Evolutionary conservation across 371 early-diverging fungal species (phyloP), one percentile per base, ranked within the genome.

Genomic region (Saksenaea vasiformis): DNA sequence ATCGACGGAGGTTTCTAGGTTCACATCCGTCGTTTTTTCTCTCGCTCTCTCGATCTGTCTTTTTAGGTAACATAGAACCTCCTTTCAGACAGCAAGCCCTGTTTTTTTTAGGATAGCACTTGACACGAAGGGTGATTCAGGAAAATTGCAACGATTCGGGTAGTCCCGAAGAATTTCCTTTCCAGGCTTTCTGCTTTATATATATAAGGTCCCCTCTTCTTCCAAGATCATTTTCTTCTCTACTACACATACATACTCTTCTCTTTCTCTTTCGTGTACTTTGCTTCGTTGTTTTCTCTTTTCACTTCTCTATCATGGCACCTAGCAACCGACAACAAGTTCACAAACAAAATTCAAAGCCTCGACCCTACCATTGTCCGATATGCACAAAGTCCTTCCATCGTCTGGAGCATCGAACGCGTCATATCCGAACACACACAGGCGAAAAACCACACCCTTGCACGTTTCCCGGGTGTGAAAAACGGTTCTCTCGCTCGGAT

Each of bases 361-460:
- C 78, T 43, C 79, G 83, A 60, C 78, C 80, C 10, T 83, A 81
- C 73, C 66, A 77, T 60, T 83, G 84, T 61, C 76, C 82, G 5
- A 77, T 82, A 72, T 83, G 84, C 59, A 68, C 77, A 59, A 83
- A 79, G 71, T 76, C 82, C 26, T 83, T 83, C 66, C 74, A 69
- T 57, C 85, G 89, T 39, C 79, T 87, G 28, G 89, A 89, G 74
- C 89, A 89, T 70, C 84, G 85, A 71, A 87, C 87, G 3, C 85
- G 93, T 28, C 93, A 94, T 71, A 86, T 90, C 65, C 82, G 91
- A 60, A 92, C 91, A 8, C 94, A 93, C 68, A 93, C 94, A 0
- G 93, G 93, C 41, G 94, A 94, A 72, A 90, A 87, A 64, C 94
- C 94, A 19, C 89, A 86, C 71, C 83, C 80, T 55, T 94, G 94